Base-by-base conservation (phyloP, 164 flowering plant species). In the Berberis vulgaris region DNA sequence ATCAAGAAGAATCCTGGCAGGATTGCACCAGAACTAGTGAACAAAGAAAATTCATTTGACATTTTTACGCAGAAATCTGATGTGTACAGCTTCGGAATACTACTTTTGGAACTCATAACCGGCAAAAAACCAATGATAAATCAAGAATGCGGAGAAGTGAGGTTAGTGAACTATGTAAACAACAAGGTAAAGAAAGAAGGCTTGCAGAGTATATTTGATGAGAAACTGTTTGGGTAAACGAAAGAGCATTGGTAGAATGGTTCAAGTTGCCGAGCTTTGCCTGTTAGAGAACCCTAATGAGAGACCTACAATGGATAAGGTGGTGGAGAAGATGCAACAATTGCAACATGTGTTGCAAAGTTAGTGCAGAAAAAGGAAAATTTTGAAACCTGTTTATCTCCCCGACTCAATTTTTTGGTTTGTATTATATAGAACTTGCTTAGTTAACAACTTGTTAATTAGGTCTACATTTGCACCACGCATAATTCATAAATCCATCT, bases 181-280 rank as follows among this genome's bases (percentile, higher is more conserved):
- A 10, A 10, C 11, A 52, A 52, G 54, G n/a, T 10, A 52, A 52
- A 52, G 13, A 26, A 52, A 52, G 13, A 10, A 1, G 54, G 54
- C n/a, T 4, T 52, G 54, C 5, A 52, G n/a, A 26, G 54, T 4
- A 52, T 52, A 52, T 52, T 3, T 52, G 54, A 52, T 52, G 54
- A 52, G 11, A 52, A 52, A 52, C 1, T 52, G n/a, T 1, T 52
- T 10, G 54, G 11, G 54, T 4, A 3, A 52, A 10, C 26, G n/a
- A 7, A 26, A 52, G 10, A 52, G 12, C 4, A 52, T 52, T 10
- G 11, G 13, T 52, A 52, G 11, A 12, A 52, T 52, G 11, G n/a
- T 52, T 52, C 13, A 52, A 52, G n/a, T 52, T 6, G 54, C 54
- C n/a, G 54, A 52, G 54, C 13, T 52, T 52, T 52, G 54, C n/a